phyloP scores from a whole-genome alignment of 805 yeast species.

The Sugiyamaella marilandica region DNA sequence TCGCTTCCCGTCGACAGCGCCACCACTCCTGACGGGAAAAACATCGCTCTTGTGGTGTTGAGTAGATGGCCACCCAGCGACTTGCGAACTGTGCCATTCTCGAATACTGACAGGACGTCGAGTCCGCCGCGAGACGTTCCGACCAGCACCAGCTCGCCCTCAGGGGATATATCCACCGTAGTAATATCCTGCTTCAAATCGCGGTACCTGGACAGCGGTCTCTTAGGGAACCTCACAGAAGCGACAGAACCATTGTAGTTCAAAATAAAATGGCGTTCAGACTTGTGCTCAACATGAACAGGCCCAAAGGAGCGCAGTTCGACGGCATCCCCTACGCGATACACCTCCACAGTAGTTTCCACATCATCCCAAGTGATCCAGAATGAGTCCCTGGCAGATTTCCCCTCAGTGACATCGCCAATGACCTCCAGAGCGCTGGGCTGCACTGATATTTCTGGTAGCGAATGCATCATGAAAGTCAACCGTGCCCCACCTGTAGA shows the following conservation, averaged over 20 bases:
- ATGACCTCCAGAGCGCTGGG: conserved; percentile 43
- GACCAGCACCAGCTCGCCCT: conserved; percentile 27
- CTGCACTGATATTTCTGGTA: conserved; percentile 37
- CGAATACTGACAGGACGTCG: conserved; percentile 21
- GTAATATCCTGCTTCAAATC: conserved; percentile 25
- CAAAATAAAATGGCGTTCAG: background rate
- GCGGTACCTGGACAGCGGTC: conserved; percentile 1
- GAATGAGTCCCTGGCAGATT: conserved; percentile 32
- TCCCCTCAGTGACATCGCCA: conserved; percentile 33
- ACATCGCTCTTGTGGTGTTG: conserved; percentile 40
- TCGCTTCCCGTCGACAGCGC: conserved; percentile 57
- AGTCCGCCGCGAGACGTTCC: conserved; percentile 38
- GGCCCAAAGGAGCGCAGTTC: conserved; percentile 16
- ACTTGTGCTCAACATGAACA: conserved; percentile 8
- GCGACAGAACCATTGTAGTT: conserved; percentile 3
- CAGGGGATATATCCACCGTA: conserved; percentile 34
- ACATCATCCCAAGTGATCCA: conserved; percentile 38
- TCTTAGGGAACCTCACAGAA: conserved; percentile 5
- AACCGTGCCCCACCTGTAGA: background rate
- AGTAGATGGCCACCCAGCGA: conserved; percentile 45
- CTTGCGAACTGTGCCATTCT: conserved; percentile 15
- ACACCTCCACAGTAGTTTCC: conserved; percentile 27
- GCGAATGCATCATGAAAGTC: background rate
- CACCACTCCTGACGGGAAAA: conserved; percentile 66
- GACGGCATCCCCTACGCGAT: conserved; percentile 17